Base-by-base conservation (phyloP, 2,329 filamentous ascomycete genomes). In the Passalora sequoiae region DNA sequence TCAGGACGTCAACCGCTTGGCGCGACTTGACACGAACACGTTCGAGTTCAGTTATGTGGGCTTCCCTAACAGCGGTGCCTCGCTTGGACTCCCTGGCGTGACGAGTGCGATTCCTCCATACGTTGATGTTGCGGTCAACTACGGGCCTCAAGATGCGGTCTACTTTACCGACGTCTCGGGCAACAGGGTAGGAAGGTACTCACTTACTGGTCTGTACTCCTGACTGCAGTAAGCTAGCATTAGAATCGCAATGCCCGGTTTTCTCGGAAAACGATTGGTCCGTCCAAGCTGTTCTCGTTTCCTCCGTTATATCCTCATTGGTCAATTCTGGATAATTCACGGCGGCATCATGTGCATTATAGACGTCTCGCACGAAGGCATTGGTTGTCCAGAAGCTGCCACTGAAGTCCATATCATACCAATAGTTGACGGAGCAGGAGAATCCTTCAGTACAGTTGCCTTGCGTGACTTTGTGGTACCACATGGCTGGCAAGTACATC, bases 381-480 rank as follows among this genome's bases (percentile, higher is more conserved):
- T 71, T 72, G 35, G 76, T 61, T 2, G 83, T 75, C 66, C 82
- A 88, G 25, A 88, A 76, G 0, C 77, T 74, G 0, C 85, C 84
- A 19, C 71, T 72, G 55, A 86, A 89, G 21, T 87, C 82, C 75
- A 89, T 84, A 60, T 91, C 85, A 53, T 89, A 89, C 50, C 50
- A 92, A 63, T 91, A 91, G 58, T 92, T 92, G 27, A 89, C 80
- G 1, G 86, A 84, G 43, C 84, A 79, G 30, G 85, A 87, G 22
- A 89, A 78, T 0, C 81, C 83, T 50, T 89, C 84, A 0, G 77
- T 69, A 0, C 73, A 73, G 51, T 78, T 81, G 2, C 76, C 80
- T 60, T 92, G 86, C 5, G 77, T 80, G 4, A 92, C 86, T 61
- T 91, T 89, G 61, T 92, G 86, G 60, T 86, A 87, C 86, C 86